These are phyloP conservation scores for Diaporthe ampelina DNA, from an alignment of 2,329 filamentous ascomycete species.

Conservation along the genomic window DNA sequence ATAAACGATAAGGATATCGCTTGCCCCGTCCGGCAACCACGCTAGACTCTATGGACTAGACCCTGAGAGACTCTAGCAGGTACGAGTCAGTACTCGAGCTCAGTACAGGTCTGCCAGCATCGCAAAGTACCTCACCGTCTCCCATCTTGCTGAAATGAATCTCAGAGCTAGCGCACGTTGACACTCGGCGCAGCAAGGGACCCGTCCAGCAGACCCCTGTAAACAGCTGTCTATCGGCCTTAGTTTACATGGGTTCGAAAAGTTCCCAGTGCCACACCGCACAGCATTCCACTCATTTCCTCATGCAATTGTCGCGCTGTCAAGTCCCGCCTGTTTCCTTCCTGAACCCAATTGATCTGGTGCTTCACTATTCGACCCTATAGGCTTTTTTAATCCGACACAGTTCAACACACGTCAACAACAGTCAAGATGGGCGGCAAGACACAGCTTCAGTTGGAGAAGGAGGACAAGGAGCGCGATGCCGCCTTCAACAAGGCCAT, in stretches of 20 bases:
- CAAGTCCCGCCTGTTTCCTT: neutral
- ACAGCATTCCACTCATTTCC: slow-evolving; percentile 35
- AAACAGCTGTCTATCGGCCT: slow-evolving; percentile 32
- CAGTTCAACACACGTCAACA: slow-evolving; percentile 34
- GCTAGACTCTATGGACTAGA: neutral
- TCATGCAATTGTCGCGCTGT: slow-evolving; percentile 14
- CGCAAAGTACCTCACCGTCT: neutral
- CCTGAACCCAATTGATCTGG: slow-evolving; percentile 29
- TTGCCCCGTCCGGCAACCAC: neutral
- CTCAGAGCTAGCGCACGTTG: slow-evolving; percentile 33
- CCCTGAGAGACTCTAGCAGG: neutral
- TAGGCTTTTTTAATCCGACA: neutral
- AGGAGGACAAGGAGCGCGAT: slow-evolving; percentile 87
- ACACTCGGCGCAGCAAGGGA: slow-evolving; percentile 31
- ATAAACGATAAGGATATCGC: neutral
- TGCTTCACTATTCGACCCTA: slow-evolving; percentile 6
- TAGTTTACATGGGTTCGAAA: slow-evolving; percentile 35
- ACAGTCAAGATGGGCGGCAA: slow-evolving; percentile 40
- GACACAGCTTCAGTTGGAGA: slow-evolving; percentile 70
- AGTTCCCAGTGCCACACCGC: slow-evolving; percentile 37
- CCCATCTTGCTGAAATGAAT: slow-evolving; percentile 10
- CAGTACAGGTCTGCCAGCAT: fast-evolving
- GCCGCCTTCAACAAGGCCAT: slow-evolving; percentile 91
- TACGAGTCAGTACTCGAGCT: slow-evolving; percentile 13
- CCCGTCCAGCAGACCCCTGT: slow-evolving; percentile 35